Conservation (phyloP, 495 filamentous ascomycete species). For the Tuber calosporum region DNA sequence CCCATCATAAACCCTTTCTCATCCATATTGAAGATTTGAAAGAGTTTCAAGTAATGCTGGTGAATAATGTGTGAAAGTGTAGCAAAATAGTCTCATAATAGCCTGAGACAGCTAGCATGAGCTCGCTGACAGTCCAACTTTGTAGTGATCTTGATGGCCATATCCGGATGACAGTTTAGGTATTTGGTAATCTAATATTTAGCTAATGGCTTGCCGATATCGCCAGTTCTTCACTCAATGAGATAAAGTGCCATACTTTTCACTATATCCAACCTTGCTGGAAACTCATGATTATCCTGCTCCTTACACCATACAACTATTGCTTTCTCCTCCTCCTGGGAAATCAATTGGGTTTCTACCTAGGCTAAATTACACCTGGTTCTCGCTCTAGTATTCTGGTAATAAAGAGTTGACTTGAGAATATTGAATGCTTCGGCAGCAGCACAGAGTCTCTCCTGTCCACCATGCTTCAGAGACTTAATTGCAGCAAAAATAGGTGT, state of each 20-base stretch:
- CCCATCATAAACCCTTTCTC: conserved; percentile 15
- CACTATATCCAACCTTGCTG: conserved; percentile 13
- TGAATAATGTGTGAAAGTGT: conserved; percentile 1
- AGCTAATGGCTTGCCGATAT: neutral
- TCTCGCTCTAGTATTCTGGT: too few relatives aligned
- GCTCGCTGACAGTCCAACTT: conserved; percentile 10
- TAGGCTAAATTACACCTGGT: neutral
- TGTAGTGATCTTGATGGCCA: conserved; percentile 5
- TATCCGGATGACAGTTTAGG: conserved; percentile 3
- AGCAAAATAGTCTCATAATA: conserved; percentile 5
- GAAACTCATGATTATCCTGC: neutral
- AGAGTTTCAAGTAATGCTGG: neutral
- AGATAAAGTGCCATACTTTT: conserved; percentile 8
- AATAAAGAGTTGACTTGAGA: too few relatives aligned
- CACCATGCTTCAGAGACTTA: too few relatives aligned
- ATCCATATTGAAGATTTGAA: conserved; percentile 14
- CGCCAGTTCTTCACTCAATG: neutral
- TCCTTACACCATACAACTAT: conserved; percentile 5
- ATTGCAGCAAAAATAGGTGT: too few relatives aligned
- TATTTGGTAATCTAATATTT: conserved; percentile 12
- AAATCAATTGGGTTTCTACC: neutral
- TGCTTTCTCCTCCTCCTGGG: neutral
- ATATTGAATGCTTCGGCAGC: too few relatives aligned
- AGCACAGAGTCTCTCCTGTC: too few relatives aligned
- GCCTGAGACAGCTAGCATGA: neutral